These are phyloP conservation scores for Phytophthora tentaculata DNA, from an alignment of 352 stramenopile species.

Conservation along the genomic window DNA sequence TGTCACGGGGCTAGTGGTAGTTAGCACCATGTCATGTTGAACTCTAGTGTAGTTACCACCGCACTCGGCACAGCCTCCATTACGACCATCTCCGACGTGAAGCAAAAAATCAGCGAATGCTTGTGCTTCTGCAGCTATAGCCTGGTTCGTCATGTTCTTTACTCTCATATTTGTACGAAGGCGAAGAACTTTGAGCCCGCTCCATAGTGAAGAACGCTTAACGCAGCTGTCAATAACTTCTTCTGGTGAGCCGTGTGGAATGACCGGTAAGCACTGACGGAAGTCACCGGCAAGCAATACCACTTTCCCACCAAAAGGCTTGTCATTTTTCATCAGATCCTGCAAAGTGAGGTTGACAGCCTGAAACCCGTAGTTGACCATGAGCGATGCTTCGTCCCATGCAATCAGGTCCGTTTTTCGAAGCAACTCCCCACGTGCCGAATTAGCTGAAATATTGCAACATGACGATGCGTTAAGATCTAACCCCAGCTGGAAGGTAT, in stretches of 20 bases:
- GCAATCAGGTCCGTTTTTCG: background rate
- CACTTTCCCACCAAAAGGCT: background rate
- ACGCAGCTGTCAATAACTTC: background rate
- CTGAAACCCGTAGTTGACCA: background rate
- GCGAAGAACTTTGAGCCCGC: background rate
- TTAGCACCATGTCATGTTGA: too few relatives aligned
- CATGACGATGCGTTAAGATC: background rate
- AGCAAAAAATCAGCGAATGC: background rate
- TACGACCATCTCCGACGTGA: background rate
- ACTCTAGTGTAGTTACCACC: background rate
- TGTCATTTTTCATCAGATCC: background rate
- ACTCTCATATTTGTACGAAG: background rate
- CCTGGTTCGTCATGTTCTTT: background rate
- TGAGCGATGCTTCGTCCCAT: background rate
- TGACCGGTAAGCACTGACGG: background rate
- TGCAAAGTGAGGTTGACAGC: background rate
- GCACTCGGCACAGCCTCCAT: background rate
- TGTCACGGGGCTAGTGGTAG: too few relatives aligned
- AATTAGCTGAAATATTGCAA: background rate
- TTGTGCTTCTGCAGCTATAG: background rate
- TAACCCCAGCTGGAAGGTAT: background rate
- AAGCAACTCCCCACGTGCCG: background rate
- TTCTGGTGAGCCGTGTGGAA: background rate
- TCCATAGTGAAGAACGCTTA: background rate
- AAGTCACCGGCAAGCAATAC: background rate